Base-by-base conservation (phyloP, 2,329 filamentous ascomycete genomes). In the Aspergillus pseudotamarii region DNA sequence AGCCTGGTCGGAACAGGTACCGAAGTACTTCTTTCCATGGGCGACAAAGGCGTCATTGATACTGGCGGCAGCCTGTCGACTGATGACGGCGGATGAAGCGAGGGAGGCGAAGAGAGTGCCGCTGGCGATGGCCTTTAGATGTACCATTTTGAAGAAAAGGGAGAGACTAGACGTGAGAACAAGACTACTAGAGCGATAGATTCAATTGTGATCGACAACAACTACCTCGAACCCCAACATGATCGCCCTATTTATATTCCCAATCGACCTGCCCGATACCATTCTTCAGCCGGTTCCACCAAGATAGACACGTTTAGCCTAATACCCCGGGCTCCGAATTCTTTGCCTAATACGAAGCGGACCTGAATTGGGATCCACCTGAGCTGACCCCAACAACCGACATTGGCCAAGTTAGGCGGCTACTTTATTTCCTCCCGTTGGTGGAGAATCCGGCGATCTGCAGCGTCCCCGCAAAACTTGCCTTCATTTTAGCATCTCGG, bases 1-100 rank as follows among this genome's bases (percentile, higher is more conserved):
- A 16, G 73, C 72, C 63, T 81, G 82, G 72, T 88, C 84, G 8
- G 72, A 80, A 71, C 88, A 85, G 16, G 83, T 84, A 66, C 89
- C 89, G 60, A 85, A 86, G 78, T 91, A 91, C 66, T 85, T 81
- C 79, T 91, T 91, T 65, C 88, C 88, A 69, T 86, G 84, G 62
- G 84, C 83, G 72, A 85, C 85, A 78, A 89, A 85, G 59, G 74
- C 73, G 72, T 89, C 82, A 21, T 69, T 60, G 65, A 89, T 80
- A 75, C 84, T 85, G 60, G 60, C 61, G 9, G 69, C 59, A 28
- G 68, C 64, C 58, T 68, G 67, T 19, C 66, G 66, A 46, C 34
- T 32, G 6, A 59, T 28, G 10, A 36, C 8, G 12, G 45, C 45
- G 1, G 45, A 48, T 1, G 45, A 48, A 11, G 45, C 45, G 45